Percentiles rank a stretch among this genome's conserved stretches.
Conservation (phyloP, 768 basidiomycete genomes). For the Hygrophoropsis aurantiaca region DNA sequence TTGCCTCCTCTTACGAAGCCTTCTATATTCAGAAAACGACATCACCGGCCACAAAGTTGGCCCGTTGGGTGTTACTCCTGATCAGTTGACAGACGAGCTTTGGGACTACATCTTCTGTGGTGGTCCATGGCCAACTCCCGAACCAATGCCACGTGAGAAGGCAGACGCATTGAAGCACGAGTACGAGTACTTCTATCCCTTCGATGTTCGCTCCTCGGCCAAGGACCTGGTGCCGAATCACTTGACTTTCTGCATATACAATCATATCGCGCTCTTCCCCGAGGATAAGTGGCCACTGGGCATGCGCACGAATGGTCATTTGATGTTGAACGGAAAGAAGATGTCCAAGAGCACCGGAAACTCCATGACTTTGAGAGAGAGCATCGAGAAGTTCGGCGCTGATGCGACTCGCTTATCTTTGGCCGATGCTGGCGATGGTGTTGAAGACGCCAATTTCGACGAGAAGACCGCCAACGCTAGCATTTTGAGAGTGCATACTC, state of each 20-base stretch:
- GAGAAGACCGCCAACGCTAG: constrained; percentile 98
- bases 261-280: constrained; percentile 90
- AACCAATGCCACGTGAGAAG: constrained; percentile 72
- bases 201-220: constrained; percentile 96
- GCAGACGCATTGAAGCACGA: constrained; percentile 85
- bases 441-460: constrained; percentile 99
- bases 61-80: constrained; percentile 79
- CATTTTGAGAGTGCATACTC: constrained; percentile 88
- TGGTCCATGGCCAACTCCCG: constrained; percentile 69
- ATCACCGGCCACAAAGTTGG: constrained; percentile 81
- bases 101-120: constrained; percentile 93
- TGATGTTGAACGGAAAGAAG: constrained; percentile 98
- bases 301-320: constrained; percentile 94
- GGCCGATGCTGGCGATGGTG: constrained; percentile 95
- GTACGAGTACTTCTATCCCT: constrained; percentile 96
- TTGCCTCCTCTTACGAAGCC: constrained; percentile 8
- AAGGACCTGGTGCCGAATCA: constrained; percentile 97
- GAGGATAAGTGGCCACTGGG: constrained; percentile 86
- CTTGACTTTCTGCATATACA: constrained; percentile 91
- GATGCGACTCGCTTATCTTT: constrained; percentile 90
- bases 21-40: constrained; percentile 49
- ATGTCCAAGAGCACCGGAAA: constrained; percentile 99
- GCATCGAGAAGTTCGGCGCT: constrained; percentile 93
- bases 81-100: constrained; percentile 95
- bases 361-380: constrained; percentile 85